Evolutionary conservation across 1,284 basidiomycete species (phyloP), one percentile per base, ranked within the genome.

Genomic region (Boletus semigastroideus): DNA sequence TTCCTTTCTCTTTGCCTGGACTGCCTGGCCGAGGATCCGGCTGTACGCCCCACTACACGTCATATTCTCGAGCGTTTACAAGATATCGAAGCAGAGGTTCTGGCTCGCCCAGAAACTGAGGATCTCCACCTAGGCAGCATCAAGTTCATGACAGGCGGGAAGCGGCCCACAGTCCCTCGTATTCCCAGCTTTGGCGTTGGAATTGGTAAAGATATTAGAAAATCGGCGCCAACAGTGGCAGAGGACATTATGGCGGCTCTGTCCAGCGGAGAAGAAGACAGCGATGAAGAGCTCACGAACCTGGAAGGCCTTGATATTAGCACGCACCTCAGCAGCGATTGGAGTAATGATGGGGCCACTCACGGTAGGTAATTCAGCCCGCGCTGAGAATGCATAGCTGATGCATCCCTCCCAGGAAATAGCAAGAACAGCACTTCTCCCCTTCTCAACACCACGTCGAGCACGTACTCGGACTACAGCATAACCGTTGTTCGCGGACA

Each of bases 111-210:
- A 28, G 84, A 86, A 56, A 77, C 77, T 4, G 80, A 82, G 36
- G 84, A 88, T 55, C 75, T 84, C 42, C 88, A 95, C 70, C 82
- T 97, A 25, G 94, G 95, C 1, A 94, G 89, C 55, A 76, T 96
- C 68, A 87, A 85, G 59, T 90, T 91, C 58, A 82, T 89, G 74
- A 83, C 81, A 1, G 79, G 80, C 9, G 77, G 75, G 7, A 83
- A 80, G 60, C 76, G 85, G 33, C 80, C 83, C 12, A 71, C 74
- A 0, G 83, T 78, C 0, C 90, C 86, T 12, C 77, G 91, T 17
- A 89, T 95, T 53, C 93, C 92, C 0, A 93, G 90, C 71, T 95
- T 94, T 65, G 89, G 89, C 0, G 74, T 84, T 72, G 87, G 86
- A 19, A 74, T 90, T 36, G 87, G 77, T 10, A 80, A 82, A 57